phyloP scores from a whole-genome alignment of 805 yeast species.

The Clavispora asparagi region DNA sequence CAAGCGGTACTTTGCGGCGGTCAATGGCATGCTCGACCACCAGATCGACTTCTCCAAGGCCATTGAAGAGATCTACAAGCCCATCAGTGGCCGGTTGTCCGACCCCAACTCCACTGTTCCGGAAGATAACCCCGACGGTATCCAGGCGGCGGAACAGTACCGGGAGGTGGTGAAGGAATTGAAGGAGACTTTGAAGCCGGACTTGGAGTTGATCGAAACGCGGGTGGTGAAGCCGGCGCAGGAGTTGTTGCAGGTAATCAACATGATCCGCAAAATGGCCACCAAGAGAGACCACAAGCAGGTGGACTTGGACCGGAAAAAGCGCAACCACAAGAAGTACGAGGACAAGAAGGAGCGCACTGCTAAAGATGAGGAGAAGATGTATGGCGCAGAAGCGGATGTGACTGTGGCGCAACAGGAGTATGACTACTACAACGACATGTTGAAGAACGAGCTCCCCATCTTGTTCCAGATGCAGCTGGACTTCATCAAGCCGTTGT shows the following conservation, averaged over 20 bases:
- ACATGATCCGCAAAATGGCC: conserved; percentile 85
- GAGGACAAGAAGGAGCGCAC: conserved; percentile 80
- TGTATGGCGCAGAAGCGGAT: conserved; percentile 86
- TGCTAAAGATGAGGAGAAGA: conserved; percentile 84
- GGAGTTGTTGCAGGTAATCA: conserved; percentile 78
- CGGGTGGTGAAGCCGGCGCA: conserved; percentile 89
- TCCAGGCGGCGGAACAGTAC: conserved; percentile 89
- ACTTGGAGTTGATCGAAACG: conserved; percentile 84
- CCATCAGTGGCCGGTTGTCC: conserved; percentile 85
- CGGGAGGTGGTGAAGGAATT: conserved; percentile 82
- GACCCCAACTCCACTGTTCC: conserved; percentile 84
- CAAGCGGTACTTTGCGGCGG: conserved; percentile 83
- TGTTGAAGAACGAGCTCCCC: conserved; percentile 89
- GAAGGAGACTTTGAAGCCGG: conserved; percentile 84
- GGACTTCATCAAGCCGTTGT: conserved; percentile 87
- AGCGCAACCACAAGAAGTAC: conserved; percentile 60
- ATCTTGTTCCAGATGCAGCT: conserved; percentile 81
- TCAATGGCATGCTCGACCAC: conserved; percentile 87
- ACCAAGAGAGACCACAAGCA: conserved; percentile 94
- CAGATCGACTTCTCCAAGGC: conserved; percentile 95
- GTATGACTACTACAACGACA: conserved; percentile 90
- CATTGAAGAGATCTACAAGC: conserved; percentile 93
- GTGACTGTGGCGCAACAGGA: conserved; percentile 91
- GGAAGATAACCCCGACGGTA: conserved; percentile 96
- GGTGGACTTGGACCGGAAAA: conserved; percentile 85